Evolutionary conservation across 352 stramenopile species (phyloP).

Genomic region (Phytophthora pini): DNA sequence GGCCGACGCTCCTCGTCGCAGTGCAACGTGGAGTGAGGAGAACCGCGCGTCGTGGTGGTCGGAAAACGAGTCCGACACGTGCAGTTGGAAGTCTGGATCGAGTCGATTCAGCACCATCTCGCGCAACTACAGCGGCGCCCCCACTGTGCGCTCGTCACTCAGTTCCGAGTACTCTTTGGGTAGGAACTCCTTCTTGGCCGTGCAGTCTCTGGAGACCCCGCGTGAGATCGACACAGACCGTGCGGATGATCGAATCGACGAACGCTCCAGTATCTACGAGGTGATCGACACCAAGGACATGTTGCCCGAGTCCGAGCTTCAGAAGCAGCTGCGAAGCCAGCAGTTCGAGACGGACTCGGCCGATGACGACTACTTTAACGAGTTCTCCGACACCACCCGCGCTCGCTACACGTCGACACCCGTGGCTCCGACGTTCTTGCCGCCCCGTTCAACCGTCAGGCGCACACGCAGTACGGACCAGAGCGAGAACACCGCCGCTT

Average conservation of each 20-base stretch:
- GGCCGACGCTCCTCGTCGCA: conserved; percentile 20
- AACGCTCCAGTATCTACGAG: conserved; percentile 49
- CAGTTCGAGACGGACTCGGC: conserved; percentile 18
- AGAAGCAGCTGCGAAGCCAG: conserved; percentile 35
- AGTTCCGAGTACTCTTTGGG: conserved; percentile 34
- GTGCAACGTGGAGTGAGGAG: conserved; percentile 32
- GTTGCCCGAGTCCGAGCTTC: conserved; percentile 33
- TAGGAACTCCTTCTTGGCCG: conserved; percentile 40
- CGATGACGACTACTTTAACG: conserved; percentile 26
- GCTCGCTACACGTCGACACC: conserved; percentile 42
- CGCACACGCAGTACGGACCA: conserved; percentile 39
- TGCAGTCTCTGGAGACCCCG: conserved; percentile 30
- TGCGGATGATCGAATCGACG: conserved; percentile 26
- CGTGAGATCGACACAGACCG: conserved; percentile 20
- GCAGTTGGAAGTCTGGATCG: conserved; percentile 46
- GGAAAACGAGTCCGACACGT: conserved; percentile 43
- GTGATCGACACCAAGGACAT: conserved; percentile 53
- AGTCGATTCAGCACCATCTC: conserved; percentile 44
- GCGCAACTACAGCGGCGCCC: conserved; percentile 36
- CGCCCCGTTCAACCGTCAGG: conserved; percentile 15
- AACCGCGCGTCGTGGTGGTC: conserved; percentile 51
- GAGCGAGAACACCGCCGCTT: conserved; percentile 21
- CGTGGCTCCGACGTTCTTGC: conserved; percentile 19
- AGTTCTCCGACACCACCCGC: conserved; percentile 21
- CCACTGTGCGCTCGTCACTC: conserved; percentile 42